Evolutionary conservation across 2,329 filamentous ascomycete genomes (phyloP).

Genomic region (Colletotrichum tanaceti): DNA sequence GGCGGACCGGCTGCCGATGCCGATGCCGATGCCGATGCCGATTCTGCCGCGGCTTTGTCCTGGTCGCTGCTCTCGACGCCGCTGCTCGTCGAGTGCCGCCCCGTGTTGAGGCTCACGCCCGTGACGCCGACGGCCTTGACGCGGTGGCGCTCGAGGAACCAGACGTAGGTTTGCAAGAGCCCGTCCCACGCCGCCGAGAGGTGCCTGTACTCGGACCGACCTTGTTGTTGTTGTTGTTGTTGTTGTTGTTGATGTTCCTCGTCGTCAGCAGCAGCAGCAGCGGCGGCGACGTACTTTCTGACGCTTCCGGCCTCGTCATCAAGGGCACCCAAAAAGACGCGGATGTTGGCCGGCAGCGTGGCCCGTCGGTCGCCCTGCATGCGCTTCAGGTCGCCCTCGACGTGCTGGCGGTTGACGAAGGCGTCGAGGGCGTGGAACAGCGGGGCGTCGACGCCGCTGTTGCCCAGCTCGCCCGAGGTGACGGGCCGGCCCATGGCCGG

Average conservation of each 20-base stretch:
- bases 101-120: constrained; percentile 28
- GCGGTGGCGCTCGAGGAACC: constrained; percentile 35
- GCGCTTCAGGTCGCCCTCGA: constrained; percentile 30
- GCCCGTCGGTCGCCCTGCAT: constrained; percentile 35
- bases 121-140: constrained; percentile 38
- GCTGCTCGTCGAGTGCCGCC: constrained; percentile 34
- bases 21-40: background rate
- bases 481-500: constrained; percentile 34
- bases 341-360: constrained; percentile 32
- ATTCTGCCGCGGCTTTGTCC: background rate
- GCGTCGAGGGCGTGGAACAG: constrained; percentile 35
- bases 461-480: constrained; percentile 29
- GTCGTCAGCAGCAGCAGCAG: too few relatives aligned
- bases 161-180: constrained; percentile 33
- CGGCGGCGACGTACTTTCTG: constrained; percentile 27
- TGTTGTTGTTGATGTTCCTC: too few relatives aligned
- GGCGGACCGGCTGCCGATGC: background rate
- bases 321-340: constrained; percentile 30
- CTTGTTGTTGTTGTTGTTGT: background rate
- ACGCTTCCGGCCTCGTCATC: constrained; percentile 21
- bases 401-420: constrained; percentile 24
- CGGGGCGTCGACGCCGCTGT: constrained; percentile 33
- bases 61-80: constrained; percentile 35
- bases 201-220: constrained; percentile 16
- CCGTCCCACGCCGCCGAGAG: constrained; percentile 35